Conservation (phyloP, 2,329 filamentous ascomycete species). For the Colletotrichum lindemuthianum region DNA sequence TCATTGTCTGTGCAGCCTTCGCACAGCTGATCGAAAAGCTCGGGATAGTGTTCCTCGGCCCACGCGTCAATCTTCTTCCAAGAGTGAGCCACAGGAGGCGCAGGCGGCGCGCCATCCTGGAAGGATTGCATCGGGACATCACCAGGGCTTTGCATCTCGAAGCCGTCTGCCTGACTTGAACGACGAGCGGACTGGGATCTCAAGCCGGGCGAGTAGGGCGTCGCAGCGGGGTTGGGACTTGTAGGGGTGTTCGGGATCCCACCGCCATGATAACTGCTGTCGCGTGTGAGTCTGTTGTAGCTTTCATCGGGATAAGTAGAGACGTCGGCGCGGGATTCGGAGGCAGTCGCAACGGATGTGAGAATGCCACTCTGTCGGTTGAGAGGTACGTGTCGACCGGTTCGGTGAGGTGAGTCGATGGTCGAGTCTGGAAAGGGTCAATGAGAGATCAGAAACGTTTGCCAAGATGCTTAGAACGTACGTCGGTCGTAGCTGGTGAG, state of each 20-base stretch:
- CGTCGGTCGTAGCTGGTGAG: slow-evolving; percentile 79
- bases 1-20: slow-evolving; percentile 94
- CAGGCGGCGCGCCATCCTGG: slow-evolving; percentile 87
- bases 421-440: slow-evolving; percentile 76
- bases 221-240: slow-evolving; percentile 64
- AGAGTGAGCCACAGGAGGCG: slow-evolving; percentile 87
- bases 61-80: slow-evolving; percentile 95
- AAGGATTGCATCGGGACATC: slow-evolving; percentile 98
- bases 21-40: slow-evolving; percentile 92
- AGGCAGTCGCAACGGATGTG: slow-evolving; percentile 87
- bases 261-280: slow-evolving; percentile 69
- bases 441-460: neutral
- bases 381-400: slow-evolving; percentile 88
- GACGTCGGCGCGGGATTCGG: slow-evolving; percentile 88
- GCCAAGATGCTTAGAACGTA: slow-evolving; percentile 49
- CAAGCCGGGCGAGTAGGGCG: slow-evolving; percentile 91
- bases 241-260: slow-evolving; percentile 59
- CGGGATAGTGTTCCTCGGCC: slow-evolving; percentile 94
- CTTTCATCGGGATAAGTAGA: slow-evolving; percentile 82
- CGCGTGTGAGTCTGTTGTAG: slow-evolving; percentile 40
- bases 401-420: slow-evolving; percentile 92
- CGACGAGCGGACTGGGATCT: slow-evolving; percentile 78
- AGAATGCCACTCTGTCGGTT: slow-evolving; percentile 84
- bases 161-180: slow-evolving; percentile 70
- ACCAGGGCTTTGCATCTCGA: slow-evolving; percentile 77